Conservation (phyloP, 345 rosid species). For the Gossypioides kirkii region DNA sequence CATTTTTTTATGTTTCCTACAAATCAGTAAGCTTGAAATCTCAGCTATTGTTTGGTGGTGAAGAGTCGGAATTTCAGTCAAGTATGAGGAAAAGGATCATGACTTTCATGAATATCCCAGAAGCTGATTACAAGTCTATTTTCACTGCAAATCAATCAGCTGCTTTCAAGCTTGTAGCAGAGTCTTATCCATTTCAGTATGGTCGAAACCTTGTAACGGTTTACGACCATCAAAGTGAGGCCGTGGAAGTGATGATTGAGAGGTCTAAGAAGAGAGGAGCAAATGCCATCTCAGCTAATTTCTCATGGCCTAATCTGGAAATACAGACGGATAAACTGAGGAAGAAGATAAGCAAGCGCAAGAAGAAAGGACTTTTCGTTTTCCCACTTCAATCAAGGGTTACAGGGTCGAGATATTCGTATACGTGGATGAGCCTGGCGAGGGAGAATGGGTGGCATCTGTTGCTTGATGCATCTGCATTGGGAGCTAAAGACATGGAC, state of each 20-base stretch:
- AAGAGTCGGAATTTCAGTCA: constrained; percentile 46
- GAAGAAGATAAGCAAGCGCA: constrained; percentile 39
- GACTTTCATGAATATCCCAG: constrained; percentile 71
- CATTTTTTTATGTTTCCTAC: constrained; percentile 43
- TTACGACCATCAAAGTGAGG: constrained; percentile 73
- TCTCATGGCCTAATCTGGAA: constrained; percentile 57
- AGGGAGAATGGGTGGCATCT: constrained; percentile 78
- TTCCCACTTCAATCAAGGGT: constrained; percentile 77
- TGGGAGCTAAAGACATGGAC: constrained; percentile 82
- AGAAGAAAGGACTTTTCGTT: constrained; percentile 60
- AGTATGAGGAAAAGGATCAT: constrained; percentile 46
- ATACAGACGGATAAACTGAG: constrained; percentile 43
- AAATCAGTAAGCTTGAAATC: constrained; percentile 41
- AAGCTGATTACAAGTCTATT: constrained; percentile 59
- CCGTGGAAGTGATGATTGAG: constrained; percentile 46
- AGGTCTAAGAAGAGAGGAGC: constrained; percentile 63
- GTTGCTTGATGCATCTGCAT: constrained; percentile 68
- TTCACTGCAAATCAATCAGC: constrained; percentile 66
- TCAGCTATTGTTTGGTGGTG: constrained; percentile 30
- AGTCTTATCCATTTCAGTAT: constrained; percentile 54
- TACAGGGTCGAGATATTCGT: constrained; percentile 69
- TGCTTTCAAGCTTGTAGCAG: constrained; percentile 76
- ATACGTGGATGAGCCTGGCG: constrained; percentile 77
- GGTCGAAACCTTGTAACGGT: constrained; percentile 57
- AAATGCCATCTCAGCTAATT: constrained; percentile 47